These are phyloP conservation scores for Kodamaea kakaduensis DNA, from an alignment of 805 yeast genomes.

Conservation along the genomic window DNA sequence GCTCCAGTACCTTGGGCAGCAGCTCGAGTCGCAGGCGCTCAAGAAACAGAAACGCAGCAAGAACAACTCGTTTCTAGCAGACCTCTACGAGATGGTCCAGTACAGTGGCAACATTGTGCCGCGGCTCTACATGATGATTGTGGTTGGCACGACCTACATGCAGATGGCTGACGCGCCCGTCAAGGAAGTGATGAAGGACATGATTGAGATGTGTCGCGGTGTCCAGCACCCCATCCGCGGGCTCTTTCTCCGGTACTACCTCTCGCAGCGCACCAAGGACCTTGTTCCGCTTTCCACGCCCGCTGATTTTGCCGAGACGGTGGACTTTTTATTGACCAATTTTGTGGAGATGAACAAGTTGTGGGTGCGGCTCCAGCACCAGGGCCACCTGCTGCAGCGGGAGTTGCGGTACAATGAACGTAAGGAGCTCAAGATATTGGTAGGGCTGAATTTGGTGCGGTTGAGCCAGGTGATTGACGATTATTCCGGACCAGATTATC, in stretches of 20 bases:
- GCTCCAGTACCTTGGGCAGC: slow-evolving; percentile 60
- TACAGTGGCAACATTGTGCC: slow-evolving; percentile 94
- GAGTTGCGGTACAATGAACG: slow-evolving; percentile 73
- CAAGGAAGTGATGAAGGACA: slow-evolving; percentile 84
- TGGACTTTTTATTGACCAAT: slow-evolving; percentile 76
- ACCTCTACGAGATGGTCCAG: slow-evolving; percentile 90
- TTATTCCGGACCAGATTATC: slow-evolving; percentile 39
- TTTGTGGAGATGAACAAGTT: slow-evolving; percentile 96
- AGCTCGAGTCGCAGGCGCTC: slow-evolving; percentile 30
- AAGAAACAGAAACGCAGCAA: slow-evolving; percentile 34
- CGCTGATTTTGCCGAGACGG: slow-evolving; percentile 57
- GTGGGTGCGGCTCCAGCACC: slow-evolving; percentile 96
- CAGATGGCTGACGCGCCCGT: slow-evolving; percentile 72
- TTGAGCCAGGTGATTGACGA: slow-evolving; percentile 80
- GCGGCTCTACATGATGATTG: slow-evolving; percentile 87
- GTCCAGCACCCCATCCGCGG: slow-evolving; percentile 96
- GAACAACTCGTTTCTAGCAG: slow-evolving; percentile 53
- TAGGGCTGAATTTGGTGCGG: slow-evolving; percentile 89
- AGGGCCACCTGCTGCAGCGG: slow-evolving; percentile 84
- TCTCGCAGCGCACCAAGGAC: slow-evolving; percentile 78
- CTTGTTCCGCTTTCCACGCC: slow-evolving; percentile 43
- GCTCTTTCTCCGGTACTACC: slow-evolving; percentile 80
- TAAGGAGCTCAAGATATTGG: slow-evolving; percentile 82
- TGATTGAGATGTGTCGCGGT: slow-evolving; percentile 97
- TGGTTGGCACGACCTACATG: slow-evolving; percentile 89